These are phyloP conservation scores for Phytophthora megakarya DNA, from an alignment of 352 stramenopile genomes.

Conservation along the genomic window DNA sequence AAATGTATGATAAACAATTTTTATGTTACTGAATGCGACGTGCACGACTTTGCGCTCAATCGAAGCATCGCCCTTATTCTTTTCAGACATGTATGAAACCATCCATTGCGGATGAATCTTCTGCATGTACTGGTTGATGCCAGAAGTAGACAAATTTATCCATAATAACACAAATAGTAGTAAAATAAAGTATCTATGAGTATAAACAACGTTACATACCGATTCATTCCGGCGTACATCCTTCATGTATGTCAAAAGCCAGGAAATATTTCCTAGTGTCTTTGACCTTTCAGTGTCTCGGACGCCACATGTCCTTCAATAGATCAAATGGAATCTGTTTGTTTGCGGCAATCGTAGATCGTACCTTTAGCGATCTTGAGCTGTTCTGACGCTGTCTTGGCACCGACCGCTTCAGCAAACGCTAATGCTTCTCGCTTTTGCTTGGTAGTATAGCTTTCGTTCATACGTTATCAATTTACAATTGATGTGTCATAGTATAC, in stretches of 20 bases:
- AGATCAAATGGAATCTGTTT: neutral
- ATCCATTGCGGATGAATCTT: neutral
- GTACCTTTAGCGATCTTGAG: neutral
- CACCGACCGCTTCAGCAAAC: neutral
- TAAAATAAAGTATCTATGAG: too few relatives aligned
- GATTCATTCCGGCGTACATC: neutral
- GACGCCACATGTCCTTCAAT: neutral
- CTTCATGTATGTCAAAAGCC: conserved; percentile 2
- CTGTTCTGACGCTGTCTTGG: neutral
- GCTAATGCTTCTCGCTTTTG: neutral
- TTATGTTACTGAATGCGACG: too few relatives aligned
- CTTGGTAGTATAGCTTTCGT: neutral
- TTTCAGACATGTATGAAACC: neutral
- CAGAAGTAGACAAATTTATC: neutral
- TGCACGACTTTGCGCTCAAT: neutral
- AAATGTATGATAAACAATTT: too few relatives aligned
- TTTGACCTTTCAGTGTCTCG: neutral
- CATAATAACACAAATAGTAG: too few relatives aligned
- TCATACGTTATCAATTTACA: neutral
- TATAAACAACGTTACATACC: too few relatives aligned
- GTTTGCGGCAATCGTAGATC: neutral
- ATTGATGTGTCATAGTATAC: too few relatives aligned
- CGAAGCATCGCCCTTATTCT: neutral
- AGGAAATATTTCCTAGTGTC: conserved; percentile 1
- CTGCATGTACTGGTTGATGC: neutral